Percentiles rank a stretch among this genome's conserved stretches.
Conservation (phyloP, 2,329 filamentous ascomycete species). For the Aspergillus brunneoviolaceus region DNA sequence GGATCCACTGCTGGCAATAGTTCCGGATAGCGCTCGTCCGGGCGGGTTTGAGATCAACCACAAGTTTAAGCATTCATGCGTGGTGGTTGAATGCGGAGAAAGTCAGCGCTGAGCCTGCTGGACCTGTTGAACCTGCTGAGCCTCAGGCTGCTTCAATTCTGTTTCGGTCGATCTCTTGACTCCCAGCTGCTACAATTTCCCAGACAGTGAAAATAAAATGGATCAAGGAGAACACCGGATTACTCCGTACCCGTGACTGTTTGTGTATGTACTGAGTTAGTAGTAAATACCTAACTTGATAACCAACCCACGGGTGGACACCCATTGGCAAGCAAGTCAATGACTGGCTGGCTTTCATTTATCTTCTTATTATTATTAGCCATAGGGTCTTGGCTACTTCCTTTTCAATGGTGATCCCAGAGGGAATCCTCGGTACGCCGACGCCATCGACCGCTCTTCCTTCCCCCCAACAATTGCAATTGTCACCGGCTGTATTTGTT, state of each 20-base stretch:
- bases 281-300: background rate
- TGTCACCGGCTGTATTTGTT: background rate
- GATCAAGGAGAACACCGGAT: no score
- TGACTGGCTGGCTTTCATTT: background rate
- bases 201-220: background rate
- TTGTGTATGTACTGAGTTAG: no score
- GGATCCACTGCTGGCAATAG: slow-evolving; percentile 20
- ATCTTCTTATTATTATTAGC: background rate
- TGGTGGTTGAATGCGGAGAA: slow-evolving; percentile 16
- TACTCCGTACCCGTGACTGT: no score
- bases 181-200: background rate
- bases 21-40: slow-evolving; percentile 18
- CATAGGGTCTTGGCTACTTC: background rate
- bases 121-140: background rate
- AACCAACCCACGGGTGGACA: background rate
- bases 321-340: background rate
- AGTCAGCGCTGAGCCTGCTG: background rate
- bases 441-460: slow-evolving; percentile 3
- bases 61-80: slow-evolving; percentile 15
- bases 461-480: slow-evolving; percentile 3
- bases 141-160: background rate
- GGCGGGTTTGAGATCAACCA: slow-evolving; percentile 7
- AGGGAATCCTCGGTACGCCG: slow-evolving; percentile 3
- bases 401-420: background rate
- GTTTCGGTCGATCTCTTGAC: background rate